These are phyloP conservation scores for Cryptosporidium felis DNA, from an alignment of 169 alveolate species.

Conservation along the genomic window DNA sequence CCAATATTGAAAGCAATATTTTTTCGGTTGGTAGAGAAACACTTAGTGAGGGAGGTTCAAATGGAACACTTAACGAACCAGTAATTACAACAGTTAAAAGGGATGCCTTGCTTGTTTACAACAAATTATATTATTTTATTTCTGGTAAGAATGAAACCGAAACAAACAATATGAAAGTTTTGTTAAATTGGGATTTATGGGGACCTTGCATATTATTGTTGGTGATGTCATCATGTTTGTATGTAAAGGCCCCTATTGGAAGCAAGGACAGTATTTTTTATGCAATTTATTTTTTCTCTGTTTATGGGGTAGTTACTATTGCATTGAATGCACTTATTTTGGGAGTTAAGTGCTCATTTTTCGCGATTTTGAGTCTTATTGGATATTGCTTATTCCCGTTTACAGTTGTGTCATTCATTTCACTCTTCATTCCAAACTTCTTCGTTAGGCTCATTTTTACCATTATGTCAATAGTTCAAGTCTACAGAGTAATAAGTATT, in stretches of 20 bases:
- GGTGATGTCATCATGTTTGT: slow-evolving; percentile 34
- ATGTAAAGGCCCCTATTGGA: slow-evolving; percentile 41
- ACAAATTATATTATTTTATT: slow-evolving; percentile 12
- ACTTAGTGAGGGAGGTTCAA: neutral
- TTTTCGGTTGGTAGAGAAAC: slow-evolving; percentile 23
- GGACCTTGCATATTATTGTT: slow-evolving; percentile 56
- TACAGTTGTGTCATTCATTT: slow-evolving; percentile 27
- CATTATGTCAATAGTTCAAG: slow-evolving; percentile 2
- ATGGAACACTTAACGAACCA: slow-evolving; percentile 38
- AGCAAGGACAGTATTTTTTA: slow-evolving; percentile 32
- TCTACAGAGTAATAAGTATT: neutral
- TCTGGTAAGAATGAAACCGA: neutral
- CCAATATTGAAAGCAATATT: neutral
- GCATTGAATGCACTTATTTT: slow-evolving; percentile 37
- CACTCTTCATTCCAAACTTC: slow-evolving; percentile 25
- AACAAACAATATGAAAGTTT: slow-evolving; percentile 28
- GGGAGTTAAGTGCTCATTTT: slow-evolving; percentile 53
- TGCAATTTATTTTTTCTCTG: slow-evolving; percentile 12
- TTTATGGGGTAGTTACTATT: slow-evolving; percentile 16
- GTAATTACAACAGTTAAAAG: slow-evolving; percentile 21
- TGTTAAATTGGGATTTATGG: slow-evolving; percentile 69
- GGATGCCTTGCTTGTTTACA: slow-evolving; percentile 16
- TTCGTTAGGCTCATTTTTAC: slow-evolving; percentile 12
- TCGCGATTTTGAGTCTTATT: slow-evolving; percentile 38
- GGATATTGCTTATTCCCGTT: slow-evolving; percentile 58